Percentiles rank a stretch among this genome's conserved stretches.
These are phyloP conservation scores for Pythium plurisporium DNA, from an alignment of 352 stramenopile species.

Conservation along the genomic window DNA sequence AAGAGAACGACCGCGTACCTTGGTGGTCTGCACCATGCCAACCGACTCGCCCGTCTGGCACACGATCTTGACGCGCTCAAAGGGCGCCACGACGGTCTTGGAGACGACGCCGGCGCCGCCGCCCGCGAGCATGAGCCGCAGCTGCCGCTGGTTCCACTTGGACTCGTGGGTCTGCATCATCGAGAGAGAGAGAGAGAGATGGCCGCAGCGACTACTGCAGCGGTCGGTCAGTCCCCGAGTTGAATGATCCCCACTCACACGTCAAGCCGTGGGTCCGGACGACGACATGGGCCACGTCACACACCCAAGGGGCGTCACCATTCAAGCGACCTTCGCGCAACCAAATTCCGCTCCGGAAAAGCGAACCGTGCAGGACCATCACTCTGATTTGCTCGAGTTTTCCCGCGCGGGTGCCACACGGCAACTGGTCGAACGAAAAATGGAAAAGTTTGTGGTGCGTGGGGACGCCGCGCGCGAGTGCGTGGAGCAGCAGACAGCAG, in stretches of 20 bases:
- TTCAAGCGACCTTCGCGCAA: conserved; percentile 25
- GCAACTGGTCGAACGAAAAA: conserved; percentile 10
- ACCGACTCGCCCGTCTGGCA: conserved; percentile 71
- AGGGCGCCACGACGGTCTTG: conserved; percentile 78
- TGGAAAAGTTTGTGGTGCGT: conserved; percentile 65
- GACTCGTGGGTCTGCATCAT: conserved; percentile 13
- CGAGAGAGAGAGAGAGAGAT: neutral
- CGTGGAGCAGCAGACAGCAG: conserved; percentile 14
- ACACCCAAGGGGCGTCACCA: neutral
- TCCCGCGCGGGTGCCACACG: neutral
- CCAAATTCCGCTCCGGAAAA: neutral
- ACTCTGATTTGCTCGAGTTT: conserved; percentile 4
- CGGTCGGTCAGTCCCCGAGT: neutral
- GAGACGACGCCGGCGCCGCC: conserved; percentile 69
- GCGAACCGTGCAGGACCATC: conserved; percentile 1
- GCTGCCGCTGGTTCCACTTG: conserved; percentile 52
- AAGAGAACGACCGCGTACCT: conserved; percentile 14
- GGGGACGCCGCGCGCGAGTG: conserved; percentile 33
- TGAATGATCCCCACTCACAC: too few species aligned
- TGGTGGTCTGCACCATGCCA: conserved; percentile 69
- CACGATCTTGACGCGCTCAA: conserved; percentile 85
- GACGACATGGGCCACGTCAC: conserved; percentile 16
- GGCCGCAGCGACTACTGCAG: conserved; percentile 20
- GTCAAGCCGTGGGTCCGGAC: too few species aligned
- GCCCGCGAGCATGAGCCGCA: conserved; percentile 65